Evolutionary conservation across 2,329 filamentous ascomycete genomes (phyloP).

Genomic region (Monilinia aucupariae): DNA sequence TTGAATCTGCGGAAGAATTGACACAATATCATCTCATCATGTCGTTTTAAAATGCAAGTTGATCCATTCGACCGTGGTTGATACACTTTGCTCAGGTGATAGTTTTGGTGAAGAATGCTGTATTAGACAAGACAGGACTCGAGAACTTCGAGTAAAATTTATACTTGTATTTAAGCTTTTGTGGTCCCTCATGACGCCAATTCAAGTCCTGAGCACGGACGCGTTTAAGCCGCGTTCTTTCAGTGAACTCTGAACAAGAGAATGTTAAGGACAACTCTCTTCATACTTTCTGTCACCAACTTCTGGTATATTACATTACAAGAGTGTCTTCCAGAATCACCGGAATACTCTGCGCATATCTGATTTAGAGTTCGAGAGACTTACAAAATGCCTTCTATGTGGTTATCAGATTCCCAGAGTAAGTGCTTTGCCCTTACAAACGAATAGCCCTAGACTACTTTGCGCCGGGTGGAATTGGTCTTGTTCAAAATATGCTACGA

Average conservation of each 20-base stretch:
- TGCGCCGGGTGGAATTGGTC: constrained; percentile 26
- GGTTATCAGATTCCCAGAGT: constrained; percentile 96
- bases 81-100: not conserved
- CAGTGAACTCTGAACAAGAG: constrained; percentile 7
- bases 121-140: not conserved
- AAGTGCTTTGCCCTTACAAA: constrained; percentile 38
- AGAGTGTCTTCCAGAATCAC: not conserved
- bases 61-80: not conserved
- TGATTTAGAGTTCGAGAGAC: not conserved
- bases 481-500: not conserved
- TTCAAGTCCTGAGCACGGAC: constrained; percentile 12
- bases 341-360: not conserved
- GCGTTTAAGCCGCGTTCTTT: constrained; percentile 13
- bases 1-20: not conserved
- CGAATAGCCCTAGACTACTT: constrained; percentile 6
- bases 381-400: constrained; percentile 58
- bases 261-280: constrained; percentile 14
- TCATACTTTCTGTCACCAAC: not conserved
- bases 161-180: constrained; percentile 14
- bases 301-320: not conserved
- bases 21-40: not conserved
- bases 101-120: not conserved
- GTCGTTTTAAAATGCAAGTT: not conserved
- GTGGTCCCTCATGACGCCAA: constrained; percentile 6
- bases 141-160: constrained; percentile 8